Percentiles rank a stretch among this genome's conserved stretches.
phyloP scores from a whole-genome alignment of 1,139 yeast genomes.

The Meyerozyma carpophila region DNA sequence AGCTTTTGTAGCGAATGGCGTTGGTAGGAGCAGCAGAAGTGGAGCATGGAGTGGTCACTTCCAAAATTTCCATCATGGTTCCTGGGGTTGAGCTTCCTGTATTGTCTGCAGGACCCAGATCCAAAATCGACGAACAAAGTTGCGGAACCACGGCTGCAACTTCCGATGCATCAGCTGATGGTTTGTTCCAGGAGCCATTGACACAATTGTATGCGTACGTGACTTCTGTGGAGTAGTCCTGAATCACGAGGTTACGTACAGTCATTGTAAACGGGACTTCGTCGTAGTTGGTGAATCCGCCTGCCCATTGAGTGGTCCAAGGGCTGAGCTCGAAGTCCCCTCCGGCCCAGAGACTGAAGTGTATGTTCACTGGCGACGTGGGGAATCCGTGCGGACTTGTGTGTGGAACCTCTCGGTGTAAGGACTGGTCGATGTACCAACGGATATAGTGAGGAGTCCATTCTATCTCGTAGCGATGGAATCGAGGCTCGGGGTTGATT shows the following conservation, averaged over 20 bases:
- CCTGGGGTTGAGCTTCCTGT: no score
- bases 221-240: slow-evolving; percentile 32
- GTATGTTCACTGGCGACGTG: slow-evolving; percentile 26
- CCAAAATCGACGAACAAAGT: no score
- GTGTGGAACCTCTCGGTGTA: slow-evolving; percentile 19
- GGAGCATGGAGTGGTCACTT: no score
- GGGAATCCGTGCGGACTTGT: slow-evolving; percentile 29
- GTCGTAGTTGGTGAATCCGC: slow-evolving; percentile 34
- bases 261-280: slow-evolving; percentile 35
- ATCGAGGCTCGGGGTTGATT: slow-evolving; percentile 18
- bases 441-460: slow-evolving; percentile 31
- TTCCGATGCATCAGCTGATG: background rate
- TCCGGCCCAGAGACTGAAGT: slow-evolving; percentile 22
- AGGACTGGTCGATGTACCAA: slow-evolving; percentile 28
- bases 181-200: background rate
- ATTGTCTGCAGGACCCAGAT: no score
- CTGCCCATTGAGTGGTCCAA: slow-evolving; percentile 43
- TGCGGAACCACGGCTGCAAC: background rate
- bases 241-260: slow-evolving; percentile 23
- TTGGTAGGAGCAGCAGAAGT: no score
- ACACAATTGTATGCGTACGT: slow-evolving; percentile 24
- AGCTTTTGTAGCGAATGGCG: background rate
- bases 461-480: slow-evolving; percentile 28
- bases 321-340: slow-evolving; percentile 38
- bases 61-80: no score